Percentiles rank a stretch among this genome's conserved stretches.
Conservation (phyloP, 176 grass and related monocot species). For the Aegilops longissima region DNA sequence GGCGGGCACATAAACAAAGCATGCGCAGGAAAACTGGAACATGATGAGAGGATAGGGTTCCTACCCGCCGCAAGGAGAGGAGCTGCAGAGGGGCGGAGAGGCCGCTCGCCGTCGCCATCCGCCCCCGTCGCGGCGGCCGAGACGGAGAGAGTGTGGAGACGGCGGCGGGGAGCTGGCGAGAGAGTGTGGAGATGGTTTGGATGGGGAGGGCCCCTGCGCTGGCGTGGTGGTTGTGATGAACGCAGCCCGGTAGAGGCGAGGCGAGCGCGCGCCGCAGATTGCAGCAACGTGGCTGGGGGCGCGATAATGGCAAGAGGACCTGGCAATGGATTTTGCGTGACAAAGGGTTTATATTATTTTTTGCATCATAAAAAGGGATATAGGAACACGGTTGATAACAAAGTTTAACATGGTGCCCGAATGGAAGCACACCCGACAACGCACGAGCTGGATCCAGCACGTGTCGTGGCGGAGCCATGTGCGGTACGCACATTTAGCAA, state of each 20-base stretch:
- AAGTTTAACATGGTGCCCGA: too few species aligned
- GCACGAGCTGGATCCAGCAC: too few species aligned
- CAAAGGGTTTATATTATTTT: background rate
- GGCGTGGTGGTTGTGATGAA: slow-evolving; percentile 8
- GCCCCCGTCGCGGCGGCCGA: background rate
- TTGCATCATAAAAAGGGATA: too few species aligned
- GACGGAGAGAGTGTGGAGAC: background rate
- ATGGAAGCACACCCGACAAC: too few species aligned
- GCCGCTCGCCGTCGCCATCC: slow-evolving; percentile 40
- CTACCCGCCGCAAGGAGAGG: slow-evolving; percentile 17
- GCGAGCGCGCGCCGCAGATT: background rate
- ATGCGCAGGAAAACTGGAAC: background rate
- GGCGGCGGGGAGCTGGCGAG: background rate
- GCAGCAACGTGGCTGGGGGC: background rate
- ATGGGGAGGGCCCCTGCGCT: background rate
- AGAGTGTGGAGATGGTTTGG: slow-evolving; percentile 20
- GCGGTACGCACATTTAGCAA: too few species aligned
- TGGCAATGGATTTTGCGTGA: background rate
- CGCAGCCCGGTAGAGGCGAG: background rate
- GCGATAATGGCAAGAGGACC: background rate
- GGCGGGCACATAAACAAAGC: background rate
- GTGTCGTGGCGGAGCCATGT: too few species aligned
- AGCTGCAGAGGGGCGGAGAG: slow-evolving; percentile 22
- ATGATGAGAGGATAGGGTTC: background rate
- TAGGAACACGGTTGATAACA: too few species aligned